Percentiles rank a stretch among this genome's conserved stretches.
Conservation (phyloP, 2,329 filamentous ascomycete species). For the Monosporascus sp. region DNA sequence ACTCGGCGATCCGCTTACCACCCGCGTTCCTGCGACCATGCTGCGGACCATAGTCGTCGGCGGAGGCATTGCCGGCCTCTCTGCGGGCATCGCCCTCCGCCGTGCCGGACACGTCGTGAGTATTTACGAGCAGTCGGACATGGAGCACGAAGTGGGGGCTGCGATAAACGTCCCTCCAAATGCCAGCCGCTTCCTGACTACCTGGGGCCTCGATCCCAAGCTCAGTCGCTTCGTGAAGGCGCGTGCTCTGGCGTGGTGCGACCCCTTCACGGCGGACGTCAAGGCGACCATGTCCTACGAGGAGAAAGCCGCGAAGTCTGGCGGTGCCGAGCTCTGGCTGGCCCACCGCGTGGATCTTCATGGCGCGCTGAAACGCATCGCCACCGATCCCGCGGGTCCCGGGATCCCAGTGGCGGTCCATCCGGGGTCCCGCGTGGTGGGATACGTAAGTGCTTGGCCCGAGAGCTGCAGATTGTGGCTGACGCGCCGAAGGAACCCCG, state of each 20-base stretch:
- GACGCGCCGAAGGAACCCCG: constrained; percentile 54
- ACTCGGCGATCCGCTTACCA: too few relatives aligned
- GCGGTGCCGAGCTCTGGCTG: constrained; percentile 28
- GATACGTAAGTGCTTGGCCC: constrained; percentile 20
- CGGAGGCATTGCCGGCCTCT: constrained; percentile 25
- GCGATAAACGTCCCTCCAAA: constrained; percentile 36
- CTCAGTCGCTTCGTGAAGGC: constrained; percentile 13
- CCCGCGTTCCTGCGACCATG: not conserved
- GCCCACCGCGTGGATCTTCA: constrained; percentile 38
- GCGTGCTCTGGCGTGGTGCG: constrained; percentile 3
- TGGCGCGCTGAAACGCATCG: constrained; percentile 28
- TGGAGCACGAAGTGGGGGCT: constrained; percentile 36
- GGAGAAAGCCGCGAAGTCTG: constrained; percentile 11
- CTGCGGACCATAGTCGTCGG: constrained; percentile 16
- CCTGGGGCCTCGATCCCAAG: constrained; percentile 30
- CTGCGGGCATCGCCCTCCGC: constrained; percentile 21
- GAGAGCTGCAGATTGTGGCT: constrained; percentile 1
- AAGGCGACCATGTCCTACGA: constrained; percentile 6
- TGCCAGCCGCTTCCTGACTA: constrained; percentile 25
- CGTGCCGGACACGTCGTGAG: constrained; percentile 21
- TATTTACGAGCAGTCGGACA: constrained; percentile 22
- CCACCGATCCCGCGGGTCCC: constrained; percentile 15
- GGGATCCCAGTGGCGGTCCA: constrained; percentile 21
- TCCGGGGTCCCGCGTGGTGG: constrained; percentile 17
- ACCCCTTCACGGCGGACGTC: not conserved